phyloP scores from a whole-genome alignment of 192 early-diverging fungal genomes.

The Anaeromyces robustus region DNA sequence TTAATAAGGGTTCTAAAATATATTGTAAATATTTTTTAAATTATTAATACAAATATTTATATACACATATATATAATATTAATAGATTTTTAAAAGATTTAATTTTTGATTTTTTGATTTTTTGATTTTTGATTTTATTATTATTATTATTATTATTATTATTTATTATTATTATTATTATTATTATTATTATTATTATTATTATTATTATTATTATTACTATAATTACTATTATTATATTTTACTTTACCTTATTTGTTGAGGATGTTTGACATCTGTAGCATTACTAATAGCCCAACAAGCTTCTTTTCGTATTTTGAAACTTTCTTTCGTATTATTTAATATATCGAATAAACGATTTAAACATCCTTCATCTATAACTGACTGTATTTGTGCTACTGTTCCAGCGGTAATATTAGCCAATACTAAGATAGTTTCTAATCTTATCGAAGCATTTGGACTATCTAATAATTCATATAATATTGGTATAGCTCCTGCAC shows the following conservation, averaged over 20 bases:
- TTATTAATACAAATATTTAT: too few species aligned
- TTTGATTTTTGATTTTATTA: too few species aligned
- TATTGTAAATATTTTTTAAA: slow-evolving; percentile 3
- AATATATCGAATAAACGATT: slow-evolving; percentile 20
- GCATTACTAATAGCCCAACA: slow-evolving; percentile 33
- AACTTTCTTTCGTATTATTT: slow-evolving; percentile 27
- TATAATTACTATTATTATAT: too few species aligned
- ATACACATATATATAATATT: too few species aligned
- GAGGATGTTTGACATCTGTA: slow-evolving; percentile 13
- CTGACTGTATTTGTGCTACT: slow-evolving; percentile 22
- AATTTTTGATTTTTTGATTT: too few species aligned
- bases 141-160: too few species aligned
- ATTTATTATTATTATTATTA: too few species aligned
- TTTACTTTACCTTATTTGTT: slow-evolving; percentile 16
- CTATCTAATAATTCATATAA: slow-evolving; percentile 80
- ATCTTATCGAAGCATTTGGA: slow-evolving; percentile 28
- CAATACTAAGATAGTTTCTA: slow-evolving; percentile 32
- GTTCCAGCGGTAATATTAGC: slow-evolving; percentile 32
- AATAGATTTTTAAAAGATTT: too few species aligned
- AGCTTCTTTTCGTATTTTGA: slow-evolving; percentile 28
- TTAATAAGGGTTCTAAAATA: slow-evolving; percentile 23
- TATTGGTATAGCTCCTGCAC: slow-evolving; percentile 77
- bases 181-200: too few species aligned
- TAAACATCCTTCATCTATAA: slow-evolving; percentile 26
- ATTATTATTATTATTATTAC: too few species aligned